These are phyloP conservation scores for Chytriomyces sp. DNA, from an alignment of 192 early-diverging fungal genomes.

Conservation along the genomic window DNA sequence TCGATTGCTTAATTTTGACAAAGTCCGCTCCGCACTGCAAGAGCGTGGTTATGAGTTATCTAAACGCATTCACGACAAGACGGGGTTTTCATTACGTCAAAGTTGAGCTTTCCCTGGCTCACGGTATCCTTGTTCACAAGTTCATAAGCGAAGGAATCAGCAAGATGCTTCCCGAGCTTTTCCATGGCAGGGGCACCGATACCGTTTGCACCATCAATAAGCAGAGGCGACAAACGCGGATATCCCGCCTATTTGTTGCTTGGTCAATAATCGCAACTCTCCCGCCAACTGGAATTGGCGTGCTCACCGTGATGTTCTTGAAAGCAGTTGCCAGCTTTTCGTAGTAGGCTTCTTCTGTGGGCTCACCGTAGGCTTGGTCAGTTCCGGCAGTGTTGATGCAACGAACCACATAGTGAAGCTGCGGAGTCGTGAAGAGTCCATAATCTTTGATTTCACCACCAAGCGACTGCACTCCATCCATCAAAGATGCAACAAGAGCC, in stretches of 20 bases:
- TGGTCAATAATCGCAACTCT: neutral
- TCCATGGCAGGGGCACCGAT: constrained; percentile 91
- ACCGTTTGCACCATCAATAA: constrained; percentile 94
- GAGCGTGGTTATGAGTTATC: too few species aligned
- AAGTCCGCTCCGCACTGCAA: constrained; percentile 91
- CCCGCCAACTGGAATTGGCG: neutral
- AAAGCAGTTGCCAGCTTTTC: constrained; percentile 86
- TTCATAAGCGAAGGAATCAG: constrained; percentile 65
- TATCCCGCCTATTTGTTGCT: constrained; percentile 64
- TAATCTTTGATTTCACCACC: constrained; percentile 73
- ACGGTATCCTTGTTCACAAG: constrained; percentile 77
- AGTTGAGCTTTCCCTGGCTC: constrained; percentile 79
- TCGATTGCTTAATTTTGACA: constrained; percentile 89
- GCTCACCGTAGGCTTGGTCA: constrained; percentile 79
- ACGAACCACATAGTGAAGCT: constrained; percentile 92
- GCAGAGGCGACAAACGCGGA: constrained; percentile 64
- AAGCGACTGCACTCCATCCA: constrained; percentile 78
- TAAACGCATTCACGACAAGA: too few species aligned
- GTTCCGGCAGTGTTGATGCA: constrained; percentile 83
- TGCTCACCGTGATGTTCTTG: constrained; percentile 73
- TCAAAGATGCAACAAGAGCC: constrained; percentile 75
- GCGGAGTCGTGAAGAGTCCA: constrained; percentile 93
- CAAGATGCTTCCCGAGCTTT: constrained; percentile 70
- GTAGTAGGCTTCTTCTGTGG: constrained; percentile 91
- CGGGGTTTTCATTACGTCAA: too few species aligned